Evolutionary conservation across 148 eudicot species (phyloP), one percentile per base, ranked within the genome.

Genomic region (Rheum nobile): DNA sequence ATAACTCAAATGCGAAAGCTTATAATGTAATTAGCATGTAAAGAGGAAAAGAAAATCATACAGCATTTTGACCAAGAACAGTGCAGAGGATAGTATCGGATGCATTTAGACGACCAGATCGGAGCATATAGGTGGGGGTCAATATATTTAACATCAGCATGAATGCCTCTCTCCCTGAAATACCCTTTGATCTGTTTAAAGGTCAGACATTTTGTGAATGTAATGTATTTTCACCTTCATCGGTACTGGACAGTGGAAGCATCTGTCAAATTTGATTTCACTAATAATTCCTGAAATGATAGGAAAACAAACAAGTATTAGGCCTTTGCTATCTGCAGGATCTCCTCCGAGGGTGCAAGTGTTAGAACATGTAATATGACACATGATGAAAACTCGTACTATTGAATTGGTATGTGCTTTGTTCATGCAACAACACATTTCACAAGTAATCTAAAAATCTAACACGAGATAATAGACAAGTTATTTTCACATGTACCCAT

Each of bases 61-160:
- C 87, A 35, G 87, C 87, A 71, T 84, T 84, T 77, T 84, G 87
- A 13, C 87, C 87, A 68, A 84, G 87, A 73, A 84, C 87, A 75
- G 87, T 84, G 76, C 87, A 84, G 57, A 82, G 74, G 44, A 84
- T 77, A 35, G 85, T 81, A 65, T 84, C 87, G 37, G 85, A 82
- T 57, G 87, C 87, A 80, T 84, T 84, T 70, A 85, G 85, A 79
- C 85, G 83, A 32, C 74, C 81, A 55, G 87, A 79, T 42, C 87
- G 85, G 24, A 84, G 75, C 87, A 84, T 84, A 73, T 84, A 84
- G 52, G 87, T 84, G 54, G 87, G n/a, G 87, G 71, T 84, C 87
- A 6, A 84, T 82, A 81, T 84, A 84, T 72, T 84, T 84, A 75
- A 84, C 73, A 81, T 84, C 87, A 75, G 83, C 72, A 55, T 74